A percentile compares a stretch with the other conserved stretches of the same genome.
These are phyloP conservation scores for Pyrenopolyporus hunteri DNA, from an alignment of 495 filamentous ascomycete species.

Conservation along the genomic window DNA sequence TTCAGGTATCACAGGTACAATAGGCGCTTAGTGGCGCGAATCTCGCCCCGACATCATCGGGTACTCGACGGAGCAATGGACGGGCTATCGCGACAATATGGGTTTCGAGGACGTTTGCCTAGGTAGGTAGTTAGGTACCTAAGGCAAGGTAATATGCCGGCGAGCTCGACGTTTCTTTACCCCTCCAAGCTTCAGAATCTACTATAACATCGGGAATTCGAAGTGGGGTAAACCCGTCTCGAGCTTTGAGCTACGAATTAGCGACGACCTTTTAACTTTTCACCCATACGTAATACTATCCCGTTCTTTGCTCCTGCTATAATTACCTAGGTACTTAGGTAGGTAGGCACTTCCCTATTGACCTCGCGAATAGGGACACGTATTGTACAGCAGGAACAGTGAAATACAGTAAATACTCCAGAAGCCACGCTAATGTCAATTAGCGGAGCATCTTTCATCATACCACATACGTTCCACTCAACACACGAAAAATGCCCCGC, in stretches of 20 bases:
- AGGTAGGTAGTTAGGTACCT: no score
- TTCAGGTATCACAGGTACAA: no score
- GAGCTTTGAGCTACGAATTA: not conserved
- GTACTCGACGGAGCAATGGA: not conserved
- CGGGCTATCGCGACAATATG: no score
- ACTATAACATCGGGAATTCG: not conserved
- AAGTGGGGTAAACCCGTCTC: slow-evolving; percentile 2
- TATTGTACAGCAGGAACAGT: no score
- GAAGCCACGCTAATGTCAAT: slow-evolving; percentile 17
- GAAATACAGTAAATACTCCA: no score
- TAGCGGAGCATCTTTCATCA: slow-evolving; percentile 30
- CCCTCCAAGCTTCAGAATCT: not conserved
- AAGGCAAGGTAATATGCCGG: not conserved
- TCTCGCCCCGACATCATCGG: not conserved
- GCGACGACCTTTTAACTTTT: slow-evolving; percentile 1
- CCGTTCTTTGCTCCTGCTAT: no score
- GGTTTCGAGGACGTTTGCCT: no score
- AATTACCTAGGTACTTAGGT: no score
- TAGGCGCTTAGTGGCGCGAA: not conserved
- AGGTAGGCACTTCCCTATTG: no score
- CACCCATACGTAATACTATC: not conserved
- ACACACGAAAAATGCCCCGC: slow-evolving; percentile 14
- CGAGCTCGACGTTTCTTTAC: not conserved
- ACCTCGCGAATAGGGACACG: not conserved
- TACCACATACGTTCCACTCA: slow-evolving; percentile 5